Evolutionary conservation across 78 protist genomes (phyloP).

Genomic region (Mastigamoeba balamuthi): DNA sequence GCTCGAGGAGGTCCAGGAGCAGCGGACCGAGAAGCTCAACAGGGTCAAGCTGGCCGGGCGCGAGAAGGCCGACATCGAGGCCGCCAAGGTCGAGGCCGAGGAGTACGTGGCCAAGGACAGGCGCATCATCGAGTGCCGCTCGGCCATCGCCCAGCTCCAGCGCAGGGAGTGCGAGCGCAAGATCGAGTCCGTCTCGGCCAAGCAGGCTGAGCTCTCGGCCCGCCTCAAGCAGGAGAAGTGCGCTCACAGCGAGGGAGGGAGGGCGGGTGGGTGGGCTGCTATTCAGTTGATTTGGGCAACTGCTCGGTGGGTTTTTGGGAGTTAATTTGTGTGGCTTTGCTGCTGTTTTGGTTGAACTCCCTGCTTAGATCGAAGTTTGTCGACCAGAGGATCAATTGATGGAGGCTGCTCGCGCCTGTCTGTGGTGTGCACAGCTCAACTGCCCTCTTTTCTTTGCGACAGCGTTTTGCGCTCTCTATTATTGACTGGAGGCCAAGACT

Average conservation of each 20-base stretch:
- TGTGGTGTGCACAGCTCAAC: no score
- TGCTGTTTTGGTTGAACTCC: no score
- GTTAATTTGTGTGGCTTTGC: no score
- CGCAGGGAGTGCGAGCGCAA: not conserved
- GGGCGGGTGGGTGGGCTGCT: not conserved
- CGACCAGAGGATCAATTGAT: no score
- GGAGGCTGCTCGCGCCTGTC: no score
- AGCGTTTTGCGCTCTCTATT: no score
- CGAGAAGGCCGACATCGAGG: slow-evolving; percentile 17
- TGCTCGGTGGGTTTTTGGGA: no score
- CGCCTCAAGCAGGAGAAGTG: no score
- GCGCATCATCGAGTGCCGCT: slow-evolving; percentile 3
- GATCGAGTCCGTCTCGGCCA: not conserved
- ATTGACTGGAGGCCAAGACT: no score
- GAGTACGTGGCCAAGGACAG: slow-evolving; percentile 43
- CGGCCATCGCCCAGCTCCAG: not conserved
- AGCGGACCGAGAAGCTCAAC: slow-evolving; percentile 34
- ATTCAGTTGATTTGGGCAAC: not conserved
- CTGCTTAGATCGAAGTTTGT: no score
- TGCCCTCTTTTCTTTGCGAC: no score
- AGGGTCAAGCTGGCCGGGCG: slow-evolving; percentile 47
- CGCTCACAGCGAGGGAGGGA: no score
- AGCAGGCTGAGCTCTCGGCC: slow-evolving; percentile 2
- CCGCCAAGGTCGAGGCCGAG: slow-evolving; percentile 83
- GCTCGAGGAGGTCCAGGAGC: slow-evolving; percentile 68